phyloP scores from a whole-genome alignment of 441 rosid species.

The Macaranga tanarius region DNA sequence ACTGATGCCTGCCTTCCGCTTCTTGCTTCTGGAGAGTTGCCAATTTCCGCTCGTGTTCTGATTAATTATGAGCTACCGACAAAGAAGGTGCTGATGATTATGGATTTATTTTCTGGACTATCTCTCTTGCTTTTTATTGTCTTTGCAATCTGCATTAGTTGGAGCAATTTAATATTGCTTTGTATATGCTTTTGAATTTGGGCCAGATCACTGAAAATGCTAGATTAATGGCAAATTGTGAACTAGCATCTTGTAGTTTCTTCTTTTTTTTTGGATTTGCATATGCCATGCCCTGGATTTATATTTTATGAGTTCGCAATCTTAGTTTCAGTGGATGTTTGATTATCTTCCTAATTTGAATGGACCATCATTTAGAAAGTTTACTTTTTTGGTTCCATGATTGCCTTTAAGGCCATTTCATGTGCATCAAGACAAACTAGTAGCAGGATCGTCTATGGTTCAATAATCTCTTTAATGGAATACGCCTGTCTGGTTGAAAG shows the following conservation, averaged over 20 bases:
- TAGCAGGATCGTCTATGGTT: not conserved
- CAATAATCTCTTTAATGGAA: not conserved
- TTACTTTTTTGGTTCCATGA: not conserved
- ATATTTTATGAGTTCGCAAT: not conserved
- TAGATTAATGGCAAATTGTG: not conserved
- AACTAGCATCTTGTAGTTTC: not conserved
- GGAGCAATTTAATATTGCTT: no score
- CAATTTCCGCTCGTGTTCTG: slow-evolving; percentile 61
- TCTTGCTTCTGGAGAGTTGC: slow-evolving; percentile 58
- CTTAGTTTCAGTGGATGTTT: slow-evolving; percentile 4
- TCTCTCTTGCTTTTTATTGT: not conserved
- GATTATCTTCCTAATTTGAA: slow-evolving; percentile 1
- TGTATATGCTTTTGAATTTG: no score
- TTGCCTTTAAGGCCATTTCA: not conserved
- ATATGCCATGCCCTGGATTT: not conserved
- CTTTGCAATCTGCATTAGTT: not conserved
- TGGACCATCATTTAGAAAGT: not conserved
- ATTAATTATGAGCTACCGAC: slow-evolving; percentile 85
- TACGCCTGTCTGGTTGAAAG: not conserved
- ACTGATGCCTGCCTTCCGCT: slow-evolving; percentile 86
- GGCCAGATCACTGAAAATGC: no score
- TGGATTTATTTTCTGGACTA: not conserved
- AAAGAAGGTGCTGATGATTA: slow-evolving; percentile 49
- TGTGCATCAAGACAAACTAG: not conserved
- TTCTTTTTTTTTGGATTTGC: not conserved